These are phyloP conservation scores for Agapanthus africanus DNA, from an alignment of 106 monocot genomes.

Conservation along the genomic window DNA sequence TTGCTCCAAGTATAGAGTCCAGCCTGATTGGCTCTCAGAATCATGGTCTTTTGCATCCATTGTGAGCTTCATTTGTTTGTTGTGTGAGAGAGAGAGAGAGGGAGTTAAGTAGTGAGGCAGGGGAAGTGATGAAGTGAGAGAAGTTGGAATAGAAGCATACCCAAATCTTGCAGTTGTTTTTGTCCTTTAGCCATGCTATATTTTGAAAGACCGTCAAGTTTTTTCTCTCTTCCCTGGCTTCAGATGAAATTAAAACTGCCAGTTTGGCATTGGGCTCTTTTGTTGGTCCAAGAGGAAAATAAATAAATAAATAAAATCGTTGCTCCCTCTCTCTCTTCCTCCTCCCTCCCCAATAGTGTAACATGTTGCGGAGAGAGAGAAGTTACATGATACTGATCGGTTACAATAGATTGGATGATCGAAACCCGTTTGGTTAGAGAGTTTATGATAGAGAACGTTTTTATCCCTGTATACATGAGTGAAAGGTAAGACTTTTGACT, in stretches of 20 bases:
- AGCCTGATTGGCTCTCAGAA: slow-evolving; percentile 86
- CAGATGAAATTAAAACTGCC: slow-evolving; percentile 45
- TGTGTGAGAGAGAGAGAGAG: not conserved
- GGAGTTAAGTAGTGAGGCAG: not conserved
- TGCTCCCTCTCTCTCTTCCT: no score
- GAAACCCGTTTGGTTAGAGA: no score
- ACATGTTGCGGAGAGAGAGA: no score
- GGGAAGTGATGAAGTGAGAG: not conserved
- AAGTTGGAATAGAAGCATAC: slow-evolving; percentile 21
- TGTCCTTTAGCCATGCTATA: slow-evolving; percentile 35
- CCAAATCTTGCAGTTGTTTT: slow-evolving; percentile 44
- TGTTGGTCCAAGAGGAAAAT: no score
- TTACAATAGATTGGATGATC: no score
- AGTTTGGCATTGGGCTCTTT: slow-evolving; percentile 35
- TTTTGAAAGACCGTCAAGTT: not conserved
- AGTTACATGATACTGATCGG: no score
- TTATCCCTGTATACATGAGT: no score
- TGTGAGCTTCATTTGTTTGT: slow-evolving; percentile 7
- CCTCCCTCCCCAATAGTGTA: no score
- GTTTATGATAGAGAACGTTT: no score
- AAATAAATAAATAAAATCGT: no score
- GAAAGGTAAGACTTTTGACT: no score
- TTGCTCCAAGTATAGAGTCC: slow-evolving; percentile 79
- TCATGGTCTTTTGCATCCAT: slow-evolving; percentile 23
- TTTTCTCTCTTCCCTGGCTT: slow-evolving; percentile 15